These are phyloP conservation scores for Durio zibethinus DNA, from an alignment of 345 rosid genomes.

Conservation along the genomic window DNA sequence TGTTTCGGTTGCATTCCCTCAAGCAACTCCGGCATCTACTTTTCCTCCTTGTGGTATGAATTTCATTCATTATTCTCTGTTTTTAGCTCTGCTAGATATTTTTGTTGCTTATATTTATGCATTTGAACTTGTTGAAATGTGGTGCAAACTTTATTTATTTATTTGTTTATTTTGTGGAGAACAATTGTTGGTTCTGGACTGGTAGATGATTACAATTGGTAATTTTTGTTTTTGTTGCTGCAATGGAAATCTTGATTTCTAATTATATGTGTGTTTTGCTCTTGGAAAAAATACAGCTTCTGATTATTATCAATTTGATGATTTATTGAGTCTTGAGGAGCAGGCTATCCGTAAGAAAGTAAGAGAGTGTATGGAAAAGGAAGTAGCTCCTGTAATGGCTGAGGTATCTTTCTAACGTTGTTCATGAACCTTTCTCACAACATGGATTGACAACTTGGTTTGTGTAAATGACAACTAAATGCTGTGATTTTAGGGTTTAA, in stretches of 20 bases:
- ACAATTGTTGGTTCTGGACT: background rate
- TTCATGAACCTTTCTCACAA: background rate
- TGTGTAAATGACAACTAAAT: background rate
- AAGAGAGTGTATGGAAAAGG: conserved; percentile 83
- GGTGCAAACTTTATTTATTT: background rate
- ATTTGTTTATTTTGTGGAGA: background rate
- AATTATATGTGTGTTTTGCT: background rate
- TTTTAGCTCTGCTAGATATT: background rate
- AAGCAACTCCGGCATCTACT: conserved; percentile 82
- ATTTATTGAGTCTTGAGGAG: conserved; percentile 78
- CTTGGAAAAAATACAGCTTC: conserved; percentile 48
- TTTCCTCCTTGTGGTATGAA: conserved; percentile 81
- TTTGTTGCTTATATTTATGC: background rate
- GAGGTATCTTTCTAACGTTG: conserved; percentile 39
- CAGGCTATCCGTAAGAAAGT: conserved; percentile 60
- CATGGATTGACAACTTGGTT: background rate
- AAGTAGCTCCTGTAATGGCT: conserved; percentile 85
- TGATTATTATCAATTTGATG: conserved; percentile 75
- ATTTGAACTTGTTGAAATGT: background rate
- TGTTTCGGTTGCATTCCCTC: conserved; percentile 84
- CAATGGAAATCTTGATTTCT: background rate
- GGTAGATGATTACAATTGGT: background rate
- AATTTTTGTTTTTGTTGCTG: background rate
- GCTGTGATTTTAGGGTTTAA: background rate
- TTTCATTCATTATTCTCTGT: background rate